These are phyloP conservation scores for Penicillium argentinense DNA, from an alignment of 495 filamentous ascomycete genomes.

Conservation along the genomic window DNA sequence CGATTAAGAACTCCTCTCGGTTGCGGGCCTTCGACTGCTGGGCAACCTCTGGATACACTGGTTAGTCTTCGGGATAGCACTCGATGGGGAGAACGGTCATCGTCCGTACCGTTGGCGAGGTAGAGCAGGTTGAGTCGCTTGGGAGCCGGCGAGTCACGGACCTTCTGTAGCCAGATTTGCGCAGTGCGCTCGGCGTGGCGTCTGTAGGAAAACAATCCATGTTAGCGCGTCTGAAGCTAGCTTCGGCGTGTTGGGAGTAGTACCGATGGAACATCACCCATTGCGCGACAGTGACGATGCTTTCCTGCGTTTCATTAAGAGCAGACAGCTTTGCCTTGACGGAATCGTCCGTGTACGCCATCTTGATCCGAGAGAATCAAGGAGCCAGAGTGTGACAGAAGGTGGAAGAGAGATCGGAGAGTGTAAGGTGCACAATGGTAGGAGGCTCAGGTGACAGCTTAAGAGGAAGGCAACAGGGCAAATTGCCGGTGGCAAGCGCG, in stretches of 20 bases:
- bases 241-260: slow-evolving; percentile 17
- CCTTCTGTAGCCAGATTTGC: slow-evolving; percentile 81
- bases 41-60: slow-evolving; percentile 68
- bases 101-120: slow-evolving; percentile 89
- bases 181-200: slow-evolving; percentile 87
- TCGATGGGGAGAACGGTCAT: too few relatives aligned
- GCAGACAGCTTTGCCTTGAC: slow-evolving; percentile 91
- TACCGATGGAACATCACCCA: slow-evolving; percentile 99
- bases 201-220: slow-evolving; percentile 43
- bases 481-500: too few relatives aligned
- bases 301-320: slow-evolving; percentile 93
- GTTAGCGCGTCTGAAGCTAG: slow-evolving; percentile 23
- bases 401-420: neutral
- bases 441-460: too few relatives aligned
- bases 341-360: slow-evolving; percentile 94
- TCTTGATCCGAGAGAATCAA: slow-evolving; percentile 30
- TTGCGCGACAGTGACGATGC: slow-evolving; percentile 91
- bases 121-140: slow-evolving; percentile 93
- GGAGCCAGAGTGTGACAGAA: neutral
- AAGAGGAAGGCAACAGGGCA: too few relatives aligned
- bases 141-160: slow-evolving; percentile 78
- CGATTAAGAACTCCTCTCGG: slow-evolving; percentile 87
- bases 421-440: neutral
- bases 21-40: slow-evolving; percentile 90
- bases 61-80: slow-evolving; percentile 17